These are phyloP conservation scores for Gynochthodes officinalis DNA, from an alignment of 257 asterid genomes.

Conservation along the genomic window DNA sequence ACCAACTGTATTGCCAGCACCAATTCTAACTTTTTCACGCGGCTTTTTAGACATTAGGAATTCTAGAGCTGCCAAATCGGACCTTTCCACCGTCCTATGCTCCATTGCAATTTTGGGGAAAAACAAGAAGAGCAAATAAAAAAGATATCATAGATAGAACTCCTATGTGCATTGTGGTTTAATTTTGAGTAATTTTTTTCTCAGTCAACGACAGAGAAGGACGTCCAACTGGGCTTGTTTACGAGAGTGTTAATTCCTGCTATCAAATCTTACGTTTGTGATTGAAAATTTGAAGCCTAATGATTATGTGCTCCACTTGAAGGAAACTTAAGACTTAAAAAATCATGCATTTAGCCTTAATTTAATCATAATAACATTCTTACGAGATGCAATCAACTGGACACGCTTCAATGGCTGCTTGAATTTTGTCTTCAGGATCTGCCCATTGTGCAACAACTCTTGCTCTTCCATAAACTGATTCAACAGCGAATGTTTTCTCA, in stretches of 20 bases:
- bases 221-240: no score
- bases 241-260: no score
- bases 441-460: constrained; percentile 95
- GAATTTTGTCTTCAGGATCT: constrained; percentile 72
- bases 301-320: no score
- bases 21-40: constrained; percentile 67
- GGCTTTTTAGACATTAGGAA: constrained; percentile 87
- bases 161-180: background rate
- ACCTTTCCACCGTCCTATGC: constrained; percentile 62
- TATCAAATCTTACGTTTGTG: background rate
- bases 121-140: background rate
- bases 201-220: no score
- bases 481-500: constrained; percentile 76
- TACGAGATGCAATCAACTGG: constrained; percentile 98
- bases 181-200: no score
- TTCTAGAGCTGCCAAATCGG: constrained; percentile 82
- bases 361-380: constrained; percentile 8
- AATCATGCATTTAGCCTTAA: background rate
- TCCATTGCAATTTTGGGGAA: background rate
- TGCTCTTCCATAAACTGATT: constrained; percentile 82
- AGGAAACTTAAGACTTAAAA: background rate
- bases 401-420: constrained; percentile 72
- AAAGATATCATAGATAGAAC: background rate
- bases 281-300: background rate
- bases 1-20: constrained; percentile 71